Conservation (phyloP, 2,329 filamentous ascomycete species). For the Aspergillus novoparasiticus region DNA sequence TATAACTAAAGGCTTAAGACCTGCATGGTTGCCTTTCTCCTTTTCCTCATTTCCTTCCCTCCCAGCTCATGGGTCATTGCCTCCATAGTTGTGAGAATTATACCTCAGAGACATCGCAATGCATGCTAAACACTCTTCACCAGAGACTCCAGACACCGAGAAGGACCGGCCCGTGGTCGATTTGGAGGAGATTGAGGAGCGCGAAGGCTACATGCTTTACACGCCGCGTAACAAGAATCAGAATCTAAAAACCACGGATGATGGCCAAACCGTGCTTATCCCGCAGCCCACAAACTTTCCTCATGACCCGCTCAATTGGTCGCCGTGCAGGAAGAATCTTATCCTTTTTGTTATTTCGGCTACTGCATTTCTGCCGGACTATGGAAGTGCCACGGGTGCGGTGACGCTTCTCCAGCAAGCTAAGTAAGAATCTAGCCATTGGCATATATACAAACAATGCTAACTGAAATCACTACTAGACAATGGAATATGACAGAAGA, state of each 20-base stretch:
- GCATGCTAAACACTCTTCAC: background rate
- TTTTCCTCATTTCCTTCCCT: background rate
- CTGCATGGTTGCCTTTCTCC: background rate
- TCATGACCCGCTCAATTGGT: conserved; percentile 45
- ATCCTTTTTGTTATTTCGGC: conserved; percentile 43
- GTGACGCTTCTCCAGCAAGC: conserved; percentile 45
- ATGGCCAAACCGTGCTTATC: conserved; percentile 40
- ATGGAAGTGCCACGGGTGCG: conserved; percentile 45
- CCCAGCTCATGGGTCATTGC: background rate
- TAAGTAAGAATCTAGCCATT: conserved; percentile 15
- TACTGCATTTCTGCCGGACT: conserved; percentile 45
- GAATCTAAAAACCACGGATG: conserved; percentile 33
- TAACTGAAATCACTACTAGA: conserved; percentile 10
- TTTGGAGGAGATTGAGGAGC: conserved; percentile 16
- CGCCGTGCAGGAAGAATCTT: conserved; percentile 33
- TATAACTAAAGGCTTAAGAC: background rate
- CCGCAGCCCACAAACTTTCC: conserved; percentile 43
- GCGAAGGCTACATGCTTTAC: conserved; percentile 15
- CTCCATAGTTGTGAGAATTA: background rate
- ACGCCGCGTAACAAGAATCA: conserved; percentile 1
- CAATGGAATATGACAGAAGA: conserved; percentile 42
- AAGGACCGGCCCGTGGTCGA: conserved; percentile 1
- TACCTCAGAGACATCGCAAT: background rate
- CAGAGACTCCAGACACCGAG: background rate
- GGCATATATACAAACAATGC: background rate